Base-by-base conservation (phyloP, 805 yeast genomes). In the Kazachstania martiniae region DNA sequence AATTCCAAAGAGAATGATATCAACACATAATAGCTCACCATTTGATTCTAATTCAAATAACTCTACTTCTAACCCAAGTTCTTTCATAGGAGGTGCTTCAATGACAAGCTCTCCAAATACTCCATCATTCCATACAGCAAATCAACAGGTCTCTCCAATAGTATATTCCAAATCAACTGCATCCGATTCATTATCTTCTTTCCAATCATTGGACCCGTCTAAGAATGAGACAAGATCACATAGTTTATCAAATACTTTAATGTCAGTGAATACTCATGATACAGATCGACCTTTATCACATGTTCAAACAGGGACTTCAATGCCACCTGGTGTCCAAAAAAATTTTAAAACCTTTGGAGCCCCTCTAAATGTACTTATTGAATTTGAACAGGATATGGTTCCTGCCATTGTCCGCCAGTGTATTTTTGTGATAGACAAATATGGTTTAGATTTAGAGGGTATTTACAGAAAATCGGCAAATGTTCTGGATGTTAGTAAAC, bases 321-420 rank as follows among this genome's bases (percentile, higher is more conserved):
- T 57, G 36, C 65, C 66, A 5, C 63, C 66, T 1, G 66, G 66
- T 3, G 53, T 46, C 8, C 48, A 43, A 28, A 51, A 44, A 21
- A 53, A 55, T 40, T 52, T 67, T 35, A 65, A 67, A 22, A 75
- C 94, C 0, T 91, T 84, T 58, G 96, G 95, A 0, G 74, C 78
- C 0, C 78, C 94, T 1, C 66, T 91, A n/a, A 93, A 80, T 37
- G 73, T 66, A 8, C 60, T 84, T 27, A 74, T 86, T 13, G 79
- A 77, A 39, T 75, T 70, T 43, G 95, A 93, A 40, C 89, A 86
- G 34, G 94, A 84, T 42, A 78, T 83, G 56, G 95, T 91, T 4
- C 99, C 99, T 1, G 68, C 80, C 12, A 72, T 91, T 30, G 98
- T 91, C 8, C 77, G 78, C 41, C 83, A 78, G 50, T 87, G 96